Evolutionary conservation across 371 early-diverging fungal species (phyloP).

Genomic region (Coemansia sp.): DNA sequence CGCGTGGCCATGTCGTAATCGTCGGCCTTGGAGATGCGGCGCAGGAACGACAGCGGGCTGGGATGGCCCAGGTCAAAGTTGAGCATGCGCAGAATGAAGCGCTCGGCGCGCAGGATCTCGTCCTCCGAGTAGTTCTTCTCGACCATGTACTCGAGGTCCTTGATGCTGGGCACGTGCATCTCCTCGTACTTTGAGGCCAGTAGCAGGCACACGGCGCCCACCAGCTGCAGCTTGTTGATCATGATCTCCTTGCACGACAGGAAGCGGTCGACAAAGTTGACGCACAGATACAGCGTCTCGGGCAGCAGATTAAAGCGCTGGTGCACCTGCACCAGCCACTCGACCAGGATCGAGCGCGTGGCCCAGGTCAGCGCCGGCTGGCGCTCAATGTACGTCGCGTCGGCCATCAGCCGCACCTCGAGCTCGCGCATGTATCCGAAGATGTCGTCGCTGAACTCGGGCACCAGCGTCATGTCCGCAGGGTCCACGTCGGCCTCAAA

Average conservation of each 20-base stretch:
- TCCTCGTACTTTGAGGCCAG: constrained; percentile 99
- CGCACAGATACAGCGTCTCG: constrained; percentile 93
- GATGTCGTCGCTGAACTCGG: constrained; percentile 90
- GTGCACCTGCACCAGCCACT: constrained; percentile 95
- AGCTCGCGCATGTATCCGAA: constrained; percentile 78
- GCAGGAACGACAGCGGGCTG: constrained; percentile 85
- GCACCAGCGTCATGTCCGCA: constrained; percentile 60
- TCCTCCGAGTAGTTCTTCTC: constrained; percentile 74
- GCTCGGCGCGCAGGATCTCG: constrained; percentile 86
- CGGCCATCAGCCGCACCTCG: constrained; percentile 72
- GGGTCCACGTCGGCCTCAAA: constrained; percentile 50
- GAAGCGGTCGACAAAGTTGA: constrained; percentile 98
- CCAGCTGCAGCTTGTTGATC: constrained; percentile 89
- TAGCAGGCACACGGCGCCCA: constrained; percentile 92
- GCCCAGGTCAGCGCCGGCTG: constrained; percentile 89
- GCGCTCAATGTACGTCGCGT: constrained; percentile 73
- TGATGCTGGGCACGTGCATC: constrained; percentile 76
- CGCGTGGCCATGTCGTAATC: constrained; percentile 83
- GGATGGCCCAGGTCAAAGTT: constrained; percentile 86
- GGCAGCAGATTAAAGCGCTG: constrained; percentile 85
- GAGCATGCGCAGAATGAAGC: constrained; percentile 79
- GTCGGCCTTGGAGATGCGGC: constrained; percentile 86
- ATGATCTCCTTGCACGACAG: constrained; percentile 82
- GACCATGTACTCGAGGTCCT: constrained; percentile 80
- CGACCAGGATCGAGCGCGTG: constrained; percentile 87